A percentile compares a stretch with the other conserved stretches of the same genome.
Evolutionary conservation across 768 basidiomycete species (phyloP).

Genomic region (Punctularia strigosozonata): DNA sequence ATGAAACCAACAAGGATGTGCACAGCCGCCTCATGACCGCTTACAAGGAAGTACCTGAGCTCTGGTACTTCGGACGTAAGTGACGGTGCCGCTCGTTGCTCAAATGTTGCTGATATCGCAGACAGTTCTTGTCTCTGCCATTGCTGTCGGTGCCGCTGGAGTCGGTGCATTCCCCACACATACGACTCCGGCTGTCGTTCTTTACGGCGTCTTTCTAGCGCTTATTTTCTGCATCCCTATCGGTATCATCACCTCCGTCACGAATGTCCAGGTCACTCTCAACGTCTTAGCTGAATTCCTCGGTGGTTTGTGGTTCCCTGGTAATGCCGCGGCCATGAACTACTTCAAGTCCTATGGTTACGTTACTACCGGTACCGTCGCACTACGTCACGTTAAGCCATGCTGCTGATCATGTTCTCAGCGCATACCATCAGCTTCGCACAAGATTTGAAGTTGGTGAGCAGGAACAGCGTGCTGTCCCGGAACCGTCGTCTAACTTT

Average conservation of each 20-base stretch:
- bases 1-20: slow-evolving; percentile 25
- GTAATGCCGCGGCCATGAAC: slow-evolving; percentile 23
- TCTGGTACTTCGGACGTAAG: slow-evolving; percentile 41
- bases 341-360: slow-evolving; percentile 24
- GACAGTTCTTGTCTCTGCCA: slow-evolving; percentile 15
- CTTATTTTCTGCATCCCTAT: slow-evolving; percentile 17
- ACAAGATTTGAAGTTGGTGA: slow-evolving; percentile 20
- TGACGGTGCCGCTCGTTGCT: neutral
- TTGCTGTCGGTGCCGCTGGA: slow-evolving; percentile 19
- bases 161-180: slow-evolving; percentile 20
- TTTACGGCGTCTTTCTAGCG: slow-evolving; percentile 12
- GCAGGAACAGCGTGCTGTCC: too few relatives aligned
- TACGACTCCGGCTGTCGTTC: slow-evolving; percentile 18
- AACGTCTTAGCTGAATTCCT: slow-evolving; percentile 29
- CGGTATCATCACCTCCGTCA: slow-evolving; percentile 23
- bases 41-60: slow-evolving; percentile 49
- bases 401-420: neutral
- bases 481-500: too few relatives aligned
- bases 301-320: slow-evolving; percentile 19
- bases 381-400: neutral
- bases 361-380: slow-evolving; percentile 12
- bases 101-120: neutral
- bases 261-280: slow-evolving; percentile 22
- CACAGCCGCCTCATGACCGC: slow-evolving; percentile 47
- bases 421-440: slow-evolving; percentile 17